These are phyloP conservation scores for Kwoniella europaea DNA, from an alignment of 768 basidiomycete genomes.

Conservation along the genomic window DNA sequence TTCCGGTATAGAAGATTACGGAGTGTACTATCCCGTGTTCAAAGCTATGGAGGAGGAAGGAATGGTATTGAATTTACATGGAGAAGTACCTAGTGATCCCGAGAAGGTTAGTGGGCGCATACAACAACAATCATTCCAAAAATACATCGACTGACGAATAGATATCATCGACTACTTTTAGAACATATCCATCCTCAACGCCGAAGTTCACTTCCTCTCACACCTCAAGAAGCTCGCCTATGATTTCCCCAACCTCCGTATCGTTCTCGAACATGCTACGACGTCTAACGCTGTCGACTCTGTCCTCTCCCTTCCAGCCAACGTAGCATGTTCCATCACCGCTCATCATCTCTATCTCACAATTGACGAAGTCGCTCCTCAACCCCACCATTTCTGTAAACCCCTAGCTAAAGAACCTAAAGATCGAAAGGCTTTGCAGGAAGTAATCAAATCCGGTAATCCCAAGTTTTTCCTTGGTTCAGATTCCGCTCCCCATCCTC, in stretches of 20 bases:
- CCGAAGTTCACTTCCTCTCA: slow-evolving; percentile 84
- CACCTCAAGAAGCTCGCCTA: slow-evolving; percentile 81
- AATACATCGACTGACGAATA: too few relatives aligned
- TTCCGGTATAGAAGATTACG: slow-evolving; percentile 94
- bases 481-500: slow-evolving; percentile 92
- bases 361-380: slow-evolving; percentile 95
- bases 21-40: slow-evolving; percentile 89
- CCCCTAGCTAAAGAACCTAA: slow-evolving; percentile 96
- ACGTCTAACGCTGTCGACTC: slow-evolving; percentile 71
- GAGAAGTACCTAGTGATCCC: slow-evolving; percentile 90
- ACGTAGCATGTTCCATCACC: slow-evolving; percentile 97
- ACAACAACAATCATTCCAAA: too few relatives aligned
- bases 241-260: slow-evolving; percentile 84
- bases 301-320: slow-evolving; percentile 63
- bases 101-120: slow-evolving; percentile 59
- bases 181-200: slow-evolving; percentile 92
- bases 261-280: slow-evolving; percentile 96
- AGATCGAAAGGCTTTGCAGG: slow-evolving; percentile 79
- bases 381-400: slow-evolving; percentile 95
- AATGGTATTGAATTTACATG: slow-evolving; percentile 95
- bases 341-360: slow-evolving; percentile 93
- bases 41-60: slow-evolving; percentile 89
- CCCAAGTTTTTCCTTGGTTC: slow-evolving; percentile 96
- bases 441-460: slow-evolving; percentile 77
- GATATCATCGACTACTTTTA: slow-evolving; percentile 46